A percentile compares a stretch with the other conserved stretches of the same genome.
phyloP scores from a whole-genome alignment of 192 early-diverging fungal genomes.

The Linnemannia hyalina region DNA sequence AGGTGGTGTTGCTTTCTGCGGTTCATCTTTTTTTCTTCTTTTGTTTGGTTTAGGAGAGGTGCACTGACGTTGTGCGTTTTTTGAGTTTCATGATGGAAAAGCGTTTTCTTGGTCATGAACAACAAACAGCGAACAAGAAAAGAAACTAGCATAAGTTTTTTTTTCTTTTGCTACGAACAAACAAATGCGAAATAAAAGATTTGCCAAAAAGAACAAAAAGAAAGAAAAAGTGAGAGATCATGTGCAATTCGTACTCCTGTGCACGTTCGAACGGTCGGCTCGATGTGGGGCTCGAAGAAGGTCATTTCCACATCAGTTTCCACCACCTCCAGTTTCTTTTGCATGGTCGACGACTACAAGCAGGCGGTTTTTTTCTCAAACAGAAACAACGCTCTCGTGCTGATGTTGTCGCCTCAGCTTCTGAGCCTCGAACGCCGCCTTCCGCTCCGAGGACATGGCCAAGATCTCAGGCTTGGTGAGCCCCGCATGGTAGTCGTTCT shows the following conservation, averaged over 20 bases:
- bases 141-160: neutral
- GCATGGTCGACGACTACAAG: too few relatives aligned
- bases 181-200: too few relatives aligned
- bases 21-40: neutral
- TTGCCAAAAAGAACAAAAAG: too few relatives aligned
- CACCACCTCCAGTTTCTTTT: too few relatives aligned
- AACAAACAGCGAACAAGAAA: neutral
- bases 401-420: neutral
- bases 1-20: neutral
- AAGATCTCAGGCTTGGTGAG: conserved; percentile 7
- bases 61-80: neutral
- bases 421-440: neutral
- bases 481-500: conserved; percentile 16
- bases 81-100: neutral
- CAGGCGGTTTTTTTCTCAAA: neutral
- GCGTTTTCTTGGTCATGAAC: neutral
- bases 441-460: conserved; percentile 5
- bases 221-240: too few relatives aligned
- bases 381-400: neutral
- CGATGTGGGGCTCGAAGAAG: too few relatives aligned
- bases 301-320: too few relatives aligned
- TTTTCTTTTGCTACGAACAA: neutral
- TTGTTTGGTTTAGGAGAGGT: neutral
- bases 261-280: too few relatives aligned
- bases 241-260: too few relatives aligned